Evolutionary conservation across 441 rosid genomes (phyloP).

Genomic region (Erysimum cheiri): DNA sequence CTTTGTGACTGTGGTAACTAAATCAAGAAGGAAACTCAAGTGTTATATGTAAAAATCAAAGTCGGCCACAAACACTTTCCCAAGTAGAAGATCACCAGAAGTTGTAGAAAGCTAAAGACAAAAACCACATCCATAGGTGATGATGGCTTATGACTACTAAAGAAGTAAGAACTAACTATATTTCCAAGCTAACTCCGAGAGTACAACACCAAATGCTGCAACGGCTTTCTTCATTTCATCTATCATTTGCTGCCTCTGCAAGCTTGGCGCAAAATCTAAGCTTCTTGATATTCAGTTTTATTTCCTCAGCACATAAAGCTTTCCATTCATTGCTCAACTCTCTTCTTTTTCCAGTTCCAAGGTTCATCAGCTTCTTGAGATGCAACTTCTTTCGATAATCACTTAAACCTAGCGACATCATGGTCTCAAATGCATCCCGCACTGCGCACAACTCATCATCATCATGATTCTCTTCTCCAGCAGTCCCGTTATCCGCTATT

Average conservation of each 20-base stretch:
- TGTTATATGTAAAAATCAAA: neutral
- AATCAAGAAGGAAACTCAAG: neutral
- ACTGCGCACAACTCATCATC: constrained; percentile 2
- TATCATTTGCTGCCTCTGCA: constrained; percentile 31
- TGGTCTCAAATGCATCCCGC: constrained; percentile 31
- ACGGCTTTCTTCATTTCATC: constrained; percentile 7
- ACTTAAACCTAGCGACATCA: constrained; percentile 24
- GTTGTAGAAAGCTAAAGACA: constrained; percentile 8
- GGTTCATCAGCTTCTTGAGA: constrained; percentile 34
- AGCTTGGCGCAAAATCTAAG: constrained; percentile 20
- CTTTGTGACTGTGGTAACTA: too few species aligned
- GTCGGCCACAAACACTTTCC: neutral
- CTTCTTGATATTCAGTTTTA: constrained; percentile 19
- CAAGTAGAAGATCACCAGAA: neutral
- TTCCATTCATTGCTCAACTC: constrained; percentile 40
- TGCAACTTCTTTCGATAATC: constrained; percentile 30
- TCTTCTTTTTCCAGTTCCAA: constrained; percentile 18
- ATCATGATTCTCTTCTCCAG: constrained; percentile 28
- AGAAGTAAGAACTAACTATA: neutral
- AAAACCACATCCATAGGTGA: neutral
- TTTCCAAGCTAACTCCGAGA: neutral
- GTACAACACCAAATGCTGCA: constrained; percentile 1
- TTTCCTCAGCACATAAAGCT: constrained; percentile 13
- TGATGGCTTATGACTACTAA: neutral
- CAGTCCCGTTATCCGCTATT: neutral